Evolutionary conservation across 2,329 filamentous ascomycete species (phyloP).

Genomic region (Alternaria longipes): DNA sequence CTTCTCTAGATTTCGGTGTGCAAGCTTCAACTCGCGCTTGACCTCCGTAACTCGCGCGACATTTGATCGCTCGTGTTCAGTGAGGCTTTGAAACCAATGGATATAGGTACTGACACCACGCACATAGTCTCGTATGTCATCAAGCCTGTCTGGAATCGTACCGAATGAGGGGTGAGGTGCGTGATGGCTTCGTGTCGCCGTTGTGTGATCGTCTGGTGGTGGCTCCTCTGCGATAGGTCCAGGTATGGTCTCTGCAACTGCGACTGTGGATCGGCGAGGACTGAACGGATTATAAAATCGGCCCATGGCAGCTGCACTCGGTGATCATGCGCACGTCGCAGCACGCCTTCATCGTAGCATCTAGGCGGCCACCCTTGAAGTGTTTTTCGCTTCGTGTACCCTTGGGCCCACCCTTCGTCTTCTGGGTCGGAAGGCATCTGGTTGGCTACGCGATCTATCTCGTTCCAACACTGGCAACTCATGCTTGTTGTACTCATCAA

Average conservation of each 20-base stretch:
- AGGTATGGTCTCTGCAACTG: background rate
- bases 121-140: slow-evolving; percentile 9
- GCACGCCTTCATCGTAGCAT: background rate
- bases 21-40: slow-evolving; percentile 30
- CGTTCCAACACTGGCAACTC: background rate
- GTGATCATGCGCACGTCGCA: background rate
- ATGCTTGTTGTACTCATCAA: background rate
- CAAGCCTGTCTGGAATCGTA: slow-evolving; percentile 1
- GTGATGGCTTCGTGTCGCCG: background rate
- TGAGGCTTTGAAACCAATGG: slow-evolving; percentile 24
- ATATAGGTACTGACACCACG: slow-evolving; percentile 16
- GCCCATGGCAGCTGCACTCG: background rate
- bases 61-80: slow-evolving; percentile 22
- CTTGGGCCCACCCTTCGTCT: background rate
- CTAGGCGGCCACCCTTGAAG: background rate
- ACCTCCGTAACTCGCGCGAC: slow-evolving; percentile 30
- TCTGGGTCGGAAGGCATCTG: background rate
- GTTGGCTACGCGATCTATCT: background rate
- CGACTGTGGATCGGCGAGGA: background rate
- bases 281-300: slow-evolving; percentile 1
- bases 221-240: background rate
- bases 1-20: slow-evolving; percentile 34
- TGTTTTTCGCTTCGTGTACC: background rate
- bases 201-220: background rate
- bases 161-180: background rate